Evolutionary conservation across 1,139 yeast genomes (phyloP), one percentile per base, ranked within the genome.

Genomic region (Scheffersomyces quercinus): DNA sequence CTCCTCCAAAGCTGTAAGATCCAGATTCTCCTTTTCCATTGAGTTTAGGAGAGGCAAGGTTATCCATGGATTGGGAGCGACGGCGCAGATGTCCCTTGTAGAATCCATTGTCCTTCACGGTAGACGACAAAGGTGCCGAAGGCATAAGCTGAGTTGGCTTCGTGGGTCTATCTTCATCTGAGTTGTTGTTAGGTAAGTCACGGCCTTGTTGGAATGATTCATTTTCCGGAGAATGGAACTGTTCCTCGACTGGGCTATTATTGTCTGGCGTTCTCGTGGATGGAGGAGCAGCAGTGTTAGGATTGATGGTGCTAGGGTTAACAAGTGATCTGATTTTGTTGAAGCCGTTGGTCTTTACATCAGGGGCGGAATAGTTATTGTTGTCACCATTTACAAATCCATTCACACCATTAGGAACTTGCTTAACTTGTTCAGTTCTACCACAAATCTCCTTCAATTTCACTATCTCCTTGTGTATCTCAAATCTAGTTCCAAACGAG

Each of bases 401-500:
- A 20, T 20, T 20, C 8, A 20, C 7, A 5, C 26, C 26, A 20
- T 20, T 20, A 20, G 26, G 26, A 6, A 6, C 26, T 20, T 20
- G 26, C 24, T 46, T 48, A 33, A 48, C 52, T 29, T 48, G 47
- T n/a, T 51, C 59, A 30, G 53, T 49, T 33, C 51, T 45, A 7
- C 50, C 36, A 24, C 59, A 43, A 29, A 63, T 55, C 41, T 68
- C 62, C 48, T 73, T 73, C 53, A 91, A 75, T 37, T 82, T 79
- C 62, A 88, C 96, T 56, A 93, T 91, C 61, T 88, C 96, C 60
- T 89, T 89, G 62, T 83, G 84, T 36, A 95, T 81, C 64, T 91
- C 97, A 66, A 90, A 93, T 48, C 99, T 75, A 1, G 97, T 91
- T 16, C 99, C 99, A 70, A 93, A 93, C 3, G 96, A 88, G 43